phyloP scores from a whole-genome alignment of 129 eudicot species.

The carrot (Daucus carota) region DH1_v3.0 NC_030387.2:15011501-15012000 shows the following conservation, averaged over 20 bases:
- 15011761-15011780: not conserved
- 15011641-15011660: not conserved
- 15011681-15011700: not conserved
- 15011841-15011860: no score
- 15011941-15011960: no score
- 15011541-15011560: not conserved
- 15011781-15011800: not conserved
- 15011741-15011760: not conserved
- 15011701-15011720: not conserved
- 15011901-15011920: no score
- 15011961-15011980: not conserved
- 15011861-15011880: no score
- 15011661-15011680: not conserved
- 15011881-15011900: no score
- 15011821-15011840: no score
- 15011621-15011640: not conserved
- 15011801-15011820: no score
- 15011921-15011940: no score
- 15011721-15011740: not conserved
- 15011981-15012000: no score
- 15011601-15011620: not conserved
- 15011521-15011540: not conserved
- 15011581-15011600: not conserved
- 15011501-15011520: not conserved
- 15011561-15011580: not conserved